Evolutionary conservation across 1,284 basidiomycete species (phyloP), one percentile per base, ranked within the genome.

Genomic region (Sporisorium graminicola): DNA sequence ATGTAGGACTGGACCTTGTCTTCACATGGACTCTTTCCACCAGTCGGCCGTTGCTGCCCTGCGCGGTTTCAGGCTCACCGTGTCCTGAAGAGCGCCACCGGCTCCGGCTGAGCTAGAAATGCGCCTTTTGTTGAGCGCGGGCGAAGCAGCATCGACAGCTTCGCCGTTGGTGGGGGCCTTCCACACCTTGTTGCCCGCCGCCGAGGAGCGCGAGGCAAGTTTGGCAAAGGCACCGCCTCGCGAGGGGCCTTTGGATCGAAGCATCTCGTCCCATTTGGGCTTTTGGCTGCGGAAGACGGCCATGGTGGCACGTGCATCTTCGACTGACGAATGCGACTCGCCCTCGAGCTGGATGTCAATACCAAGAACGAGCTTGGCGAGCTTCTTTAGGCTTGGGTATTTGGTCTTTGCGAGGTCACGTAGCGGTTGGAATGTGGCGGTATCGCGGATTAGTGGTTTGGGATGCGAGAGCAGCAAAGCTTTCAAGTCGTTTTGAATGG

Each of bases 241-340:
- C 24, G 37, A 29, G 29, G 49, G 47, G 22, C 43, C 65, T 51
- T 73, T 61, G 13, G 58, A 37, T 7, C 70, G 55, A 14, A 84
- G 53, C 37, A 49, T 42, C 62, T 75, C 27, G 65, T 98, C 95
- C 94, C 94, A 98, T 57, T 90, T 90, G 65, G 90, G 90, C 81
- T 93, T 92, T 85, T 96, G 90, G n/a, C 96, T 86, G 8, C 94
- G 89, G 86, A 93, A 99, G 26, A 98, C 88, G 0, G 94, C 95
- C 94, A 99, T 98, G 0, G 96, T 94, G 0, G 95, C 95, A 52
- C 94, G 89, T 2, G 96, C 95, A 84, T 99, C 95, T 26, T 91
- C 94, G 10, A 82, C 77, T 3, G 79, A 69, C 43, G 74, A 80
- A 60, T 84, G 82, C 46, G 78, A 74, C 24, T 71, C 59, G 18